Percentiles rank a stretch among this genome's conserved stretches.
Conservation (phyloP, 768 basidiomycete genomes). For the Lactarius tabidus region DNA sequence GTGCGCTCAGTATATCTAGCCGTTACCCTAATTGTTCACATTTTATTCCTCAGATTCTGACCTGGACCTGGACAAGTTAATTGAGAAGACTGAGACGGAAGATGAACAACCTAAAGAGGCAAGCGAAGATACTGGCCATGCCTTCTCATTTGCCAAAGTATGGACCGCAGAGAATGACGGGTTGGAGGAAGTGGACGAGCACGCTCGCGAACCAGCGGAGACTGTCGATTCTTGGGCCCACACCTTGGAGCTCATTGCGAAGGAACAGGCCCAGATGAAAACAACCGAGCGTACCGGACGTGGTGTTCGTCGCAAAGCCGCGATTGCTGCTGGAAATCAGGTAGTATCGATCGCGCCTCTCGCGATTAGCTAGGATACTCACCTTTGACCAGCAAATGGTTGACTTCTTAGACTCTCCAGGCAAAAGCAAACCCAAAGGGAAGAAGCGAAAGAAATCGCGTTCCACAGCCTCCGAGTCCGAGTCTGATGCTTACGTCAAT, state of each 20-base stretch:
- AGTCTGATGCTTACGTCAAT: slow-evolving; percentile 40
- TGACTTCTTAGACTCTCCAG: slow-evolving; percentile 37
- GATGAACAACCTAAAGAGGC: slow-evolving; percentile 47
- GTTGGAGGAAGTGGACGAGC: slow-evolving; percentile 64
- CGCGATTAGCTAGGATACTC: slow-evolving; percentile 1
- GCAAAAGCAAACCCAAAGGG: slow-evolving; percentile 33
- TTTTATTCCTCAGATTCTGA: slow-evolving; percentile 55
- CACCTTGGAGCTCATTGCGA: slow-evolving; percentile 50
- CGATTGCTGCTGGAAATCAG: slow-evolving; percentile 40
- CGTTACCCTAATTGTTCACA: background rate
- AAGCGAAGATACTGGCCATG: slow-evolving; percentile 47
- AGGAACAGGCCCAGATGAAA: slow-evolving; percentile 43
- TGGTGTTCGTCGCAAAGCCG: slow-evolving; percentile 70
- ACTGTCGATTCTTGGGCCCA: slow-evolving; percentile 80
- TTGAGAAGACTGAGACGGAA: slow-evolving; percentile 79
- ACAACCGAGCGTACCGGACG: slow-evolving; percentile 61
- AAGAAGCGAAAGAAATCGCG: slow-evolving; percentile 35
- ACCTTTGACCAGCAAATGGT: slow-evolving; percentile 29
- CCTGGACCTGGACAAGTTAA: slow-evolving; percentile 78
- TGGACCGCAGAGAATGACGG: slow-evolving; percentile 80
- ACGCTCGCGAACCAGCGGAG: slow-evolving; percentile 38
- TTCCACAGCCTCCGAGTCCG: slow-evolving; percentile 37
- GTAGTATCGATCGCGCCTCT: slow-evolving; percentile 33
- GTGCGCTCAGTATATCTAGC: slow-evolving; percentile 34
- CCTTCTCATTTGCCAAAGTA: slow-evolving; percentile 87